Base-by-base conservation (phyloP, 139 green algal species). In the Microglena sp. region DNA sequence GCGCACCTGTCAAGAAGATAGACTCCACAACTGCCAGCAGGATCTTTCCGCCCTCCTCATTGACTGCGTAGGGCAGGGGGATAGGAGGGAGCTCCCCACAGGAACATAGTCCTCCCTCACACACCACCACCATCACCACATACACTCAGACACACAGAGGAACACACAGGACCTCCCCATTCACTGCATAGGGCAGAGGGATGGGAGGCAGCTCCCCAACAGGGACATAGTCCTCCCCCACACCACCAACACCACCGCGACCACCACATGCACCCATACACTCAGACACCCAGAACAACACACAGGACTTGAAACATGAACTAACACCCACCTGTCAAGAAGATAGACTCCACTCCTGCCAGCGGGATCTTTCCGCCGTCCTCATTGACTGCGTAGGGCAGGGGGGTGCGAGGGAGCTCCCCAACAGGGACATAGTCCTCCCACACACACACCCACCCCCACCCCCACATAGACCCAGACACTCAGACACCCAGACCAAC, bases 1-100 rank as follows among this genome's bases (percentile, higher is more conserved):
- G n/a, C 61, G 28, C 45, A 83, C 80, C 67, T 78, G 78, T 79
- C 0, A 87, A 55, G 45, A 87, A 87, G 7, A 87, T 27, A 0
- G 81, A 82, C 56, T 76, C 70, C 1, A 77, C 69, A 3, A 73
- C 78, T 22, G 60, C 54, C 29, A 85, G 57, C 0, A 78, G 78
- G 26, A 77, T 30, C 5, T 73, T 69, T 21, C 65, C 75, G 27
- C 81, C 81, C 54, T 79, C 76, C 43, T 73, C 78, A 28, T 69
- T 66, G 1, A 69, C 7, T 0, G 27, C 45, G 58, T 81, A 85
- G 2, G 78, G 67, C 59, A 72, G 33, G 0, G 74, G 67, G 7
- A 78, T 4, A 2, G 74, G 66, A 5, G 69, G 69, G 40, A 72
- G 55, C 44, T 74, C 4, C 61, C 66, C 1, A 81, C 74, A 4